These are phyloP conservation scores for Diaporthe sp. DNA, from an alignment of 2,329 filamentous ascomycete genomes.

Conservation along the genomic window DNA sequence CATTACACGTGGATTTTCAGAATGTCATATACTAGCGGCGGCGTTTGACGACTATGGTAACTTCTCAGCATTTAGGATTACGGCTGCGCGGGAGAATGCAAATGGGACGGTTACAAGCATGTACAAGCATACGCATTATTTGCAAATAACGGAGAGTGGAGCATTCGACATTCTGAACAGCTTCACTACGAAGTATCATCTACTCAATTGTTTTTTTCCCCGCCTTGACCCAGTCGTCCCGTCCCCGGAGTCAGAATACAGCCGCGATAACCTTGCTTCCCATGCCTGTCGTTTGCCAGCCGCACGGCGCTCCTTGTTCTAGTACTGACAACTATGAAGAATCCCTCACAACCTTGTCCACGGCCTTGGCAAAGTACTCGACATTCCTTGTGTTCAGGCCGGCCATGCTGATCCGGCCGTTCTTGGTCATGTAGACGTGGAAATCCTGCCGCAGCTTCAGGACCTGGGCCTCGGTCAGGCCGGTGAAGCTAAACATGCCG, in stretches of 20 bases:
- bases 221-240: neutral
- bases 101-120: neutral
- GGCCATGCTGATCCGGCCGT: slow-evolving; percentile 97
- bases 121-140: slow-evolving; percentile 8
- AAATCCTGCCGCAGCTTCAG: slow-evolving; percentile 74
- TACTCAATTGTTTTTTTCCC: neutral
- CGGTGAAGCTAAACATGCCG: slow-evolving; percentile 98
- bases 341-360: slow-evolving; percentile 83
- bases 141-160: neutral
- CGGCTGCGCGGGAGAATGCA: neutral
- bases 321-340: slow-evolving; percentile 37
- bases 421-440: slow-evolving; percentile 96
- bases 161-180: neutral
- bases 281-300: neutral
- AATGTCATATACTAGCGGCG: slow-evolving; percentile 10
- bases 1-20: slow-evolving; percentile 4
- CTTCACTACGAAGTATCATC: neutral
- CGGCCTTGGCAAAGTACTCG: slow-evolving; percentile 90
- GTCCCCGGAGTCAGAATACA: neutral
- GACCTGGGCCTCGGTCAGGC: slow-evolving; percentile 79
- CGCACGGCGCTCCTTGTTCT: neutral
- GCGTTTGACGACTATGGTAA: slow-evolving; percentile 11
- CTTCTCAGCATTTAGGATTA: neutral
- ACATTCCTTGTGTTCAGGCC: slow-evolving; percentile 94
- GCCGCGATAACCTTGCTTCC: neutral